Conservation (phyloP, 2,329 filamentous ascomycete genomes). For the Nothopassalora personata region DNA sequence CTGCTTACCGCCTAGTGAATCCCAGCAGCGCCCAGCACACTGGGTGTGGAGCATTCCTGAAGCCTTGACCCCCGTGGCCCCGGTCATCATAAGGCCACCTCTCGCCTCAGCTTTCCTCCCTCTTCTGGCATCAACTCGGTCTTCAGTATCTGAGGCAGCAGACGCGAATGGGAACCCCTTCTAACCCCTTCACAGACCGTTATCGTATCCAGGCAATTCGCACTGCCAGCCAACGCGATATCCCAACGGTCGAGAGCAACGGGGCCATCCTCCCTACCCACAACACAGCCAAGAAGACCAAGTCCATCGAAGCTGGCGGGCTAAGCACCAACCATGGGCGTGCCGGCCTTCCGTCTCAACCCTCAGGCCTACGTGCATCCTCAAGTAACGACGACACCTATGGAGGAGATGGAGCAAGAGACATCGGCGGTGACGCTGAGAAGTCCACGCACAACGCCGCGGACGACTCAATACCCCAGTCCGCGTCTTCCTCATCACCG, state of each 20-base stretch:
- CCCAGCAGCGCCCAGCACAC: not conserved
- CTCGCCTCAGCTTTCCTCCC: constrained; percentile 1
- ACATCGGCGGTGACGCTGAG: constrained; percentile 21
- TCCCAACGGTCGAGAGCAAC: constrained; percentile 17
- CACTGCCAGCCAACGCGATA: constrained; percentile 28
- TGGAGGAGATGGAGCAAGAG: constrained; percentile 29
- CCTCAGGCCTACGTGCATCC: constrained; percentile 15
- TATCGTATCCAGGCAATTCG: constrained; percentile 47
- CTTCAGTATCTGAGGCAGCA: constrained; percentile 9
- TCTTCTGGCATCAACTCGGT: not conserved
- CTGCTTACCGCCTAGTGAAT: not conserved
- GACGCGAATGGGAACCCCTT: constrained; percentile 51
- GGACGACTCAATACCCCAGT: constrained; percentile 18
- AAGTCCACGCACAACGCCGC: constrained; percentile 22
- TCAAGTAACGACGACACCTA: constrained; percentile 2
- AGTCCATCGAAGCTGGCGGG: constrained; percentile 30
- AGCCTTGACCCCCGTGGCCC: not conserved
- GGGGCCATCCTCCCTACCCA: constrained; percentile 32
- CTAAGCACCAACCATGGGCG: constrained; percentile 25
- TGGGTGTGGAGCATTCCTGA: not conserved
- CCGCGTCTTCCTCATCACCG: constrained; percentile 33
- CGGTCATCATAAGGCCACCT: not conserved
- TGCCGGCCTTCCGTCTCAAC: constrained; percentile 23
- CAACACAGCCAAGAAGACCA: constrained; percentile 21
- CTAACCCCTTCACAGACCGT: constrained; percentile 49